Evolutionary conservation across 2,329 filamentous ascomycete genomes (phyloP), one percentile per base, ranked within the genome.

Genomic region (Sporothrix euskadiensis): DNA sequence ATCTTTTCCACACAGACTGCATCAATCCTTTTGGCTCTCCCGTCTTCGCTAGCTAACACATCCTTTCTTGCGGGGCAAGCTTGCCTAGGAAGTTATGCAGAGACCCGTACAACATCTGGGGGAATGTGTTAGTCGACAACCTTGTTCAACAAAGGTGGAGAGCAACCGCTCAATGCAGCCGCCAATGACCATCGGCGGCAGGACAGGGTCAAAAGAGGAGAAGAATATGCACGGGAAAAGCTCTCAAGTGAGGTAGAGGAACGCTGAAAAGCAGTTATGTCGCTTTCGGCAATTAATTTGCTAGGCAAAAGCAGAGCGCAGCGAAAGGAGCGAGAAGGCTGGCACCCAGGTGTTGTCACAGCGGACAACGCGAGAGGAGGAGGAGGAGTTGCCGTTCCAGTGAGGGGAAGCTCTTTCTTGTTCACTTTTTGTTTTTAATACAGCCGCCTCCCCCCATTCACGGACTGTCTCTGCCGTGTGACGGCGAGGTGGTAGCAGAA

Each of bases 371-470:
- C 6, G n/a, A 63, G 59, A 63, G n/a, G 22, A 63, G n/a, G 44
- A 26, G 26, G 26, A 26, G 26, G 26, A 26, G 26, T 1, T 26
- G 39, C 61, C 22, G 61, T 66, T 66, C 39, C 61, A 47, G 39
- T 66, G 39, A 66, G 61, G 61, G 61, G 61, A 66, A 66, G 12
- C 39, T 66, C 61, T 14, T 41, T n/a, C 26, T 52, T 12, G 26
- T 52, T 16, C 41, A 52, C n/a, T n/a, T 68, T 69, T 56, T 19
- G 35, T 22, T 70, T 70, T 44, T 41, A 70, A 70, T 70, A 70
- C 52, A 70, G 68, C 68, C 52, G 68, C 52, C 32, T 35, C 7
- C 65, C 44, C 68, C 68, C 35, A 57, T 47, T 8, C 52, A 70
- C 68, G 68, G 68, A 52, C 66, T 49, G 47, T 32, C 9, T 57